phyloP scores from a whole-genome alignment of 2,329 filamentous ascomycete genomes.

The Beauveria sp. region DNA sequence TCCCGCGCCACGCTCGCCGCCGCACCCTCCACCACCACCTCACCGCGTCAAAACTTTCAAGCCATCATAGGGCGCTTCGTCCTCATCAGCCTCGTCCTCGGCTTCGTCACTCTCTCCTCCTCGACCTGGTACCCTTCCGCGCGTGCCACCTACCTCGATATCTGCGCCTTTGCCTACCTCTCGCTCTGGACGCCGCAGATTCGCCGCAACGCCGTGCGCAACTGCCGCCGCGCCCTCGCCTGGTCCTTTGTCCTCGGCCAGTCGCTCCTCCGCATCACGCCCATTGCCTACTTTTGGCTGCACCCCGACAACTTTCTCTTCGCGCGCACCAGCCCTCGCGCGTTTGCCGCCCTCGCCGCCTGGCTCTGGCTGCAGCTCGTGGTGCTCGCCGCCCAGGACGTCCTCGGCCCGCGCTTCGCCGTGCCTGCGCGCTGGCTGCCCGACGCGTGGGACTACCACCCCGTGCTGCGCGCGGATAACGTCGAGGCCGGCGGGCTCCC shows the following conservation, averaged over 20 bases:
- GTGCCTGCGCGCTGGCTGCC: constrained; percentile 60
- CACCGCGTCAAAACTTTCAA: constrained; percentile 37
- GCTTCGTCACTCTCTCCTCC: constrained; percentile 53
- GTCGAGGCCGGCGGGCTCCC: constrained; percentile 73
- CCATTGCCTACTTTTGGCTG: constrained; percentile 80
- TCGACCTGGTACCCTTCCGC: constrained; percentile 50
- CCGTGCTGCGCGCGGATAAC: constrained; percentile 74
- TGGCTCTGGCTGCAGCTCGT: constrained; percentile 89
- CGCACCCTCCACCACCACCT: constrained; percentile 17
- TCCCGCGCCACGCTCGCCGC: constrained; percentile 20
- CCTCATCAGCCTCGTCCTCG: constrained; percentile 44
- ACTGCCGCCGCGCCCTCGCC: constrained; percentile 81
- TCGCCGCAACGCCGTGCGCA: constrained; percentile 78
- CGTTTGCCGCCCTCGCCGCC: constrained; percentile 51
- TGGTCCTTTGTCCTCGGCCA: constrained; percentile 89
- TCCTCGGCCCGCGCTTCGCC: constrained; percentile 83
- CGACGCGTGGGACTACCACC: constrained; percentile 93
- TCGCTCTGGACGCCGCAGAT: constrained; percentile 94
- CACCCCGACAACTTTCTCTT: constrained; percentile 75
- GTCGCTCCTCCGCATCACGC: constrained; percentile 67
- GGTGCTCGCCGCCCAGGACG: constrained; percentile 70
- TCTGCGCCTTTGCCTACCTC: constrained; percentile 66
- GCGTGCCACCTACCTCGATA: constrained; percentile 51
- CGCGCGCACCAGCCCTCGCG: constrained; percentile 57
- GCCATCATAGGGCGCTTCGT: constrained; percentile 51